A percentile compares a stretch with the other conserved stretches of the same genome.
Conservation (phyloP, 192 early-diverging fungal genomes). For the Geranomyces variabilis region DNA sequence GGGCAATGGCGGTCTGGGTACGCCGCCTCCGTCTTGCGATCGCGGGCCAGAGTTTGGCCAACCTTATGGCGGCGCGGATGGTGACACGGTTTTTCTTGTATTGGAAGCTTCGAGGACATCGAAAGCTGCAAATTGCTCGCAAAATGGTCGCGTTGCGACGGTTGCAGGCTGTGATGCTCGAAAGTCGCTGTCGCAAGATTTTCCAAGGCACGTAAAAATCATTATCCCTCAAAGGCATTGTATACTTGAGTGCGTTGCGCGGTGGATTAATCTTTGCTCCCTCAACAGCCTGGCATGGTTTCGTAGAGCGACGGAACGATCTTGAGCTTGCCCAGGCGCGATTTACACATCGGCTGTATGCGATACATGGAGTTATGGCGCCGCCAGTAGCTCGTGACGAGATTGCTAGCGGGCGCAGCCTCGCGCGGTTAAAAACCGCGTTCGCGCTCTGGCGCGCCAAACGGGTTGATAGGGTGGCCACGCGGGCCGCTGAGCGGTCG, state of each 20-base stretch:
- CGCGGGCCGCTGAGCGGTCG: neutral
- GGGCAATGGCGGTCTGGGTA: neutral
- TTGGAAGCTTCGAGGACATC: neutral
- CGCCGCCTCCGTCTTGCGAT: neutral
- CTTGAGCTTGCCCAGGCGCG: neutral
- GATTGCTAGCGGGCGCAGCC: neutral
- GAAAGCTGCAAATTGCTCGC: neutral
- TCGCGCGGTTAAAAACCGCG: neutral
- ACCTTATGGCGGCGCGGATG: neutral
- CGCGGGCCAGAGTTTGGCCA: neutral
- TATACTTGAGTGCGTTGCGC: neutral
- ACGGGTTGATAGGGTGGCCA: neutral
- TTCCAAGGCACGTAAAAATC: neutral
- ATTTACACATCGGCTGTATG: neutral
- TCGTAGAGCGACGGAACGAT: neutral
- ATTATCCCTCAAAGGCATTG: neutral
- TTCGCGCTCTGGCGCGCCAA: neutral
- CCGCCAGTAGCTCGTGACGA: neutral
- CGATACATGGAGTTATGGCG: neutral
- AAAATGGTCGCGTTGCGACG: constrained; percentile 5
- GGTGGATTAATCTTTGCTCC: neutral
- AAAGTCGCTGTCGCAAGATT: neutral
- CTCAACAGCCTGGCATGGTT: neutral
- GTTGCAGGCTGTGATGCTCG: neutral
- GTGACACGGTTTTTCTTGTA: neutral